Conservation (phyloP, 768 basidiomycete genomes). For the Xerocomellus intermedius region DNA sequence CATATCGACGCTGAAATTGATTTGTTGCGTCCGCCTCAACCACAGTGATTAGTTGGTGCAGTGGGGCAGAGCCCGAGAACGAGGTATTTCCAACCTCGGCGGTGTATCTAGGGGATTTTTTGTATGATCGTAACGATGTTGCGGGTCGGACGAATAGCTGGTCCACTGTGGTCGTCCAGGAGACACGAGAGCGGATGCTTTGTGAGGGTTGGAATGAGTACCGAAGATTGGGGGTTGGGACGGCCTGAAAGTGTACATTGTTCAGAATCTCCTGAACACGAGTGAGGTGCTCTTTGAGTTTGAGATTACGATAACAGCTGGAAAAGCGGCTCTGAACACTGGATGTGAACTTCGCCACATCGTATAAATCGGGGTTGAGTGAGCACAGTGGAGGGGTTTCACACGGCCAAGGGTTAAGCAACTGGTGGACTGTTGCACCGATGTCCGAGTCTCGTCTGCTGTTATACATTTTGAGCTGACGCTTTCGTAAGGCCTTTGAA, state of each 20-base stretch:
- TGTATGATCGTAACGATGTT: not conserved
- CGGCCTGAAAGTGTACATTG: not conserved
- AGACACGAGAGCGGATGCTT: not conserved
- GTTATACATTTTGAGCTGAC: slow-evolving; percentile 7
- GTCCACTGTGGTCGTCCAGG: not conserved
- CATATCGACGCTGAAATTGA: slow-evolving; percentile 10
- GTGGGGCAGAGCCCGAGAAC: not conserved
- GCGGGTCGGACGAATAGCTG: slow-evolving; percentile 7
- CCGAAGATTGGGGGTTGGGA: not conserved
- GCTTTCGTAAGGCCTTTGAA: not conserved
- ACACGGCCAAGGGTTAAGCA: slow-evolving; percentile 21
- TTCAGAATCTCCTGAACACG: slow-evolving; percentile 12
- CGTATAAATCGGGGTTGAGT: not conserved
- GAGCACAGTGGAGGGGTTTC: slow-evolving; percentile 8
- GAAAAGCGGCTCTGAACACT: slow-evolving; percentile 3
- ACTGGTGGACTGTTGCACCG: not conserved
- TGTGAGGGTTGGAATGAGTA: slow-evolving; percentile 7
- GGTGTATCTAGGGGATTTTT: not conserved
- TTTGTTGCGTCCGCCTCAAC: slow-evolving; percentile 7
- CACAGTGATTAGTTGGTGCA: slow-evolving; percentile 7
- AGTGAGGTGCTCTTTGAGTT: slow-evolving; percentile 15
- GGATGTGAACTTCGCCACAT: slow-evolving; percentile 1
- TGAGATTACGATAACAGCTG: slow-evolving; percentile 17
- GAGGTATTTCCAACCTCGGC: not conserved
- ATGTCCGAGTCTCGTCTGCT: slow-evolving; percentile 6